Base-by-base conservation (phyloP, 305 asterid species). In the Fraxinus xanthoxyloides region DNA sequence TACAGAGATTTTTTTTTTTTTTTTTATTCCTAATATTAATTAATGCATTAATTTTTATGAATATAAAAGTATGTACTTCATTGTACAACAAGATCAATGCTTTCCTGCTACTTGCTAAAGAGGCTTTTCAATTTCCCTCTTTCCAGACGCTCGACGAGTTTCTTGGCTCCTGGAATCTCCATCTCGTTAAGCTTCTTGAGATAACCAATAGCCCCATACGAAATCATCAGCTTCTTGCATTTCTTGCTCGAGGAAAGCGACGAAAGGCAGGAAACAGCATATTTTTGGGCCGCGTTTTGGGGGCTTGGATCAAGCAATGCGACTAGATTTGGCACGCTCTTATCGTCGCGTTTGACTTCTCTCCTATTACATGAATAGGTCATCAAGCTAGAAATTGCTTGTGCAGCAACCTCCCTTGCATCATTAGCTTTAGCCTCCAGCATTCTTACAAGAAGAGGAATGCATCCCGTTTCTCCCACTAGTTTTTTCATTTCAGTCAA, bases 151-250 rank as follows among this genome's bases (percentile, higher is more conserved):
- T 92, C 92, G 0, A 91, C 92, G 32, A 95, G 89, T 84, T 91
- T 94, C 87, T 91, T 92, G 0, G 97, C 95, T 0, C 94, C 97
- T 0, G 92, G 93, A 5, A 90, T 77, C 4, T 93, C 98, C 97
- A 94, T 90, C 77, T 95, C 97, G 0, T 67, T 85, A 5, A 95
- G 90, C 82, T 95, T 95, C 89, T 93, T 94, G n/a, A 95, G 89
- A 79, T 95, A 95, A 0, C 99, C 99, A 54, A 94, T 94, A 0
- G 95, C 99, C 81, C 99, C 98, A 17, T 94, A 92, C 1, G 97
- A 90, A 26, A 93, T 86, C 99, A 94, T 94, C 83, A 92, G 87
- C 87, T 87, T 94, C 93, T 87, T 94, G 46, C 97, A 94, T 26
- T 91, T 93, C 73, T 89, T 86, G 91, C 98, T 93, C 82, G 98